Conservation (phyloP, 2,329 filamentous ascomycete genomes). For the Aspergillus glaucus region DNA sequence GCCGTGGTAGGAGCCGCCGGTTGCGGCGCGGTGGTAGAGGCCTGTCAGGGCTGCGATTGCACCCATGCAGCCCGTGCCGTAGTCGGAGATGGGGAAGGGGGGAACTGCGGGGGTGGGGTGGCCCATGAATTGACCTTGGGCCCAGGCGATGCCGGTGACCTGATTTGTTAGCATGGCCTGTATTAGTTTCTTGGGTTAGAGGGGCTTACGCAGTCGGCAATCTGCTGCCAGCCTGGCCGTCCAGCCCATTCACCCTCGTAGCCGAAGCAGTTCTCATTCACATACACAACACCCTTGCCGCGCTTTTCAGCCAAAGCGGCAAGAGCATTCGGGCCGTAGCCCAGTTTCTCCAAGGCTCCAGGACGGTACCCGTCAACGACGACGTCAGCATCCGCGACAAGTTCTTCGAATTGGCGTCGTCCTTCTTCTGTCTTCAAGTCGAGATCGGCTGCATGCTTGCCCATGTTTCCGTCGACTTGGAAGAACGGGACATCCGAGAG, state of each 20-base stretch:
- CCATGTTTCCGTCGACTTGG: slow-evolving; percentile 66
- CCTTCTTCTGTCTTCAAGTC: slow-evolving; percentile 55
- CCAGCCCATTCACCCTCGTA: slow-evolving; percentile 57
- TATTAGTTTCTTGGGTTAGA: not conserved
- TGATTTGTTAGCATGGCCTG: slow-evolving; percentile 9
- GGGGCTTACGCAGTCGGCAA: slow-evolving; percentile 57
- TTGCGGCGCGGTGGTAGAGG: slow-evolving; percentile 55
- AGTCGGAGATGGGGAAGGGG: slow-evolving; percentile 52
- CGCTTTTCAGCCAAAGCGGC: slow-evolving; percentile 49
- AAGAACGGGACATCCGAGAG: slow-evolving; percentile 67
- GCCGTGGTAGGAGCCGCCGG: slow-evolving; percentile 61
- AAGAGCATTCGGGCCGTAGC: slow-evolving; percentile 55
- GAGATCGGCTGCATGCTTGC: slow-evolving; percentile 61
- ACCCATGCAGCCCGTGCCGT: slow-evolving; percentile 67
- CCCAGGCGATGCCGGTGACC: slow-evolving; percentile 39
- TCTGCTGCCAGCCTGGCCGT: slow-evolving; percentile 66
- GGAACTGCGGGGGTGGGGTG: slow-evolving; percentile 35
- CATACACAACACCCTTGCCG: slow-evolving; percentile 61
- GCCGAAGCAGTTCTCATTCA: slow-evolving; percentile 69
- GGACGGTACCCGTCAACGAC: slow-evolving; percentile 66
- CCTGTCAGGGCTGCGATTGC: slow-evolving; percentile 61
- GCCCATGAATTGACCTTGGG: slow-evolving; percentile 38
- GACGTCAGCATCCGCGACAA: slow-evolving; percentile 59
- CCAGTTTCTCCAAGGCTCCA: slow-evolving; percentile 57
- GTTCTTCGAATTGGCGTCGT: slow-evolving; percentile 50